Evolutionary conservation across 2,329 filamentous ascomycete species (phyloP), one percentile per base, ranked within the genome.

Genomic region (Lachnellula willkommii): DNA sequence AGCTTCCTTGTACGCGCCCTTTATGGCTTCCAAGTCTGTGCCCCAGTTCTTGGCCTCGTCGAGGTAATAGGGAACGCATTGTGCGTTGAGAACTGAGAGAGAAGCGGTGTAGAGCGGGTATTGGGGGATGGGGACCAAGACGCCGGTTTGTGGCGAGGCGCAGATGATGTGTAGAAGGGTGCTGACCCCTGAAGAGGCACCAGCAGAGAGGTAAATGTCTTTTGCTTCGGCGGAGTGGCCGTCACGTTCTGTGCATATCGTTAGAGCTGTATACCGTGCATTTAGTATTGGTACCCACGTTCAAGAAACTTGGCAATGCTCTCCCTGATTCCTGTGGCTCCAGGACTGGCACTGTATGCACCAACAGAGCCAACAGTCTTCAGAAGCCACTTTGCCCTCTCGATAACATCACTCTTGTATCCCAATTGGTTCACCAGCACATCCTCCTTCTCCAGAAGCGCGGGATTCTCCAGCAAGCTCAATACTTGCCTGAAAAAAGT

Each of bases 401-500:
- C 88, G 63, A 97, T 79, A 43, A 93, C 93, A 75, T 99, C 94
- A 61, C 83, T 76, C 78, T 96, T 88, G 79, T 97, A 99, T 62
- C 88, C 91, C 63, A 97, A 81, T 46, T 78, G 73, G 55, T 85
- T 82, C 69, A 85, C 75, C 61, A 97, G 77, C n/a, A 88, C 85
- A 63, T 93, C 83, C 71, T 90, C 84, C 66, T 95, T 86, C 69
- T 96, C 81, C 58, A 99, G 79, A 36, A 99, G 79, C 55, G 79
- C 72, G 1, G 94, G 94, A 77, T 97, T 92, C 79, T 99, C 94
- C 57, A 97, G 75, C 60, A 99, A 74, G 75, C 90, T 95, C 68
- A 94, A 82, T 28, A 99, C 94, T 77, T 99, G 93, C 66, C 94
- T 87, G 84, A 99, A 96, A 80, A 96, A 99, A 65, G 94, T 99